Percentiles rank a stretch among this genome's conserved stretches.
Conservation (phyloP, 1,284 basidiomycete species). For the Cryptococcus maquisensis region DNA sequence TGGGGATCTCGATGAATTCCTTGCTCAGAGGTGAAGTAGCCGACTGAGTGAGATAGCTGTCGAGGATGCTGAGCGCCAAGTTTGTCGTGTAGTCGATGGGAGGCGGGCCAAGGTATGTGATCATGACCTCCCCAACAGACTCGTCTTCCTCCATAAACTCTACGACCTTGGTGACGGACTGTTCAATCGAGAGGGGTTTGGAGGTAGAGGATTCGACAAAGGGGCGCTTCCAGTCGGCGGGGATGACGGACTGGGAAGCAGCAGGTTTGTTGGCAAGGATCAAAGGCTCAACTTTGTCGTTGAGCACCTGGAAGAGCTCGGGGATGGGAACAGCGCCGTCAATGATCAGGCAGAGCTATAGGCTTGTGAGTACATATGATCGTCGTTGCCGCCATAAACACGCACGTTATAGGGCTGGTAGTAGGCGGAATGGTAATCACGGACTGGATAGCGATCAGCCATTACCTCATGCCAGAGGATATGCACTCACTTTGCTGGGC, state of each 20-base stretch:
- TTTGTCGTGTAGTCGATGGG: constrained; percentile 70
- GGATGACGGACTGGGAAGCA: constrained; percentile 33
- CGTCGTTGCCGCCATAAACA: constrained; percentile 13
- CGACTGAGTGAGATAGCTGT: constrained; percentile 85
- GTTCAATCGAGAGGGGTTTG: constrained; percentile 57
- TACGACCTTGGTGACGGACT: constrained; percentile 59
- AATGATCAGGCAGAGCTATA: constrained; percentile 48
- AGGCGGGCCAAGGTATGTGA: constrained; percentile 75
- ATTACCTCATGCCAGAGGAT: neutral
- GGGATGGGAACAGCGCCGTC: constrained; percentile 53
- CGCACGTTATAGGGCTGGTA: constrained; percentile 94
- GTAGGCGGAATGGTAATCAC: constrained; percentile 82
- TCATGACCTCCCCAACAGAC: constrained; percentile 79
- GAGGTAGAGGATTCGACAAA: constrained; percentile 85
- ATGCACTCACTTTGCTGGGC: constrained; percentile 74
- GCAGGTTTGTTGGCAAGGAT: constrained; percentile 53
- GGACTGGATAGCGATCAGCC: constrained; percentile 56
- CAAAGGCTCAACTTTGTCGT: constrained; percentile 74
- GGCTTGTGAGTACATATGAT: constrained; percentile 58
- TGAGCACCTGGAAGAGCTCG: constrained; percentile 63
- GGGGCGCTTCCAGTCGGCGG: constrained; percentile 84
- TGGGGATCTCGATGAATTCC: constrained; percentile 87
- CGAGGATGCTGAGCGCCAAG: constrained; percentile 79
- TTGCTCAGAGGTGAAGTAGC: constrained; percentile 86
- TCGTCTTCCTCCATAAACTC: constrained; percentile 99